Conservation (phyloP, 2,329 filamentous ascomycete genomes). For the Fusarium globosum region DNA sequence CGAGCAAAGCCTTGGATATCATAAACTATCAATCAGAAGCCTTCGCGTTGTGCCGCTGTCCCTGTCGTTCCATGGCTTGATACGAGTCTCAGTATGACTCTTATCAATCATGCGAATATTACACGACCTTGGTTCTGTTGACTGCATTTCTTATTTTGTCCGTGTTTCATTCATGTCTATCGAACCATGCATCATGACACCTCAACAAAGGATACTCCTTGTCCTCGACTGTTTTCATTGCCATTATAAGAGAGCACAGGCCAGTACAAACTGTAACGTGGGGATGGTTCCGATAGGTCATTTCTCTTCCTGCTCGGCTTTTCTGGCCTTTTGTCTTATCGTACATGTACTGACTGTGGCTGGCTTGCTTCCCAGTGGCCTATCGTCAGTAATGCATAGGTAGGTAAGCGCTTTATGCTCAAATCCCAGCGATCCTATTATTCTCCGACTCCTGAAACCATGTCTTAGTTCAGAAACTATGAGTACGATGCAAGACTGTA, state of each 20-base stretch:
- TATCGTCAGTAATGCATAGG: slow-evolving; percentile 25
- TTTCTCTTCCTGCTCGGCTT: slow-evolving; percentile 1
- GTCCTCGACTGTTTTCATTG: slow-evolving; percentile 17
- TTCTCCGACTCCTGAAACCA: slow-evolving; percentile 32
- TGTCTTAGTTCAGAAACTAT: slow-evolving; percentile 23
- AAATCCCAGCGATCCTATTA: slow-evolving; percentile 17
- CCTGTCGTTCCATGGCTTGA: slow-evolving; percentile 17
- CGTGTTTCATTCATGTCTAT: slow-evolving; percentile 14
- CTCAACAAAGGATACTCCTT: slow-evolving; percentile 10
- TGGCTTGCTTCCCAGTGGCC: slow-evolving; percentile 13
- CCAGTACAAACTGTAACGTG: slow-evolving; percentile 15
- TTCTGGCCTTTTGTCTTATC: slow-evolving; percentile 24
- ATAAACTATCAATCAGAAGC: slow-evolving; percentile 16
- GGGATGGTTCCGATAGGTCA: slow-evolving; percentile 42
- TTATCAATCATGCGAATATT: slow-evolving; percentile 19
- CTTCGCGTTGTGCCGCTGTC: slow-evolving; percentile 28
- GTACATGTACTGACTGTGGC: slow-evolving; percentile 4
- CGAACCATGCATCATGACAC: slow-evolving; percentile 28
- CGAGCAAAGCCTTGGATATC: slow-evolving; percentile 34
- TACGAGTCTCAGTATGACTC: slow-evolving; percentile 17
- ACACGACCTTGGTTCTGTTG: slow-evolving; percentile 21
- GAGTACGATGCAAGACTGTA: background rate
- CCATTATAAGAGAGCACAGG: slow-evolving; percentile 24
- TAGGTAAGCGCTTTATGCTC: slow-evolving; percentile 21
- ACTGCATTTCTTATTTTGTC: slow-evolving; percentile 18